Percentiles rank a stretch among this genome's conserved stretches.
Conservation (phyloP, 805 yeast species). For the Monosporozyma solicola region DNA sequence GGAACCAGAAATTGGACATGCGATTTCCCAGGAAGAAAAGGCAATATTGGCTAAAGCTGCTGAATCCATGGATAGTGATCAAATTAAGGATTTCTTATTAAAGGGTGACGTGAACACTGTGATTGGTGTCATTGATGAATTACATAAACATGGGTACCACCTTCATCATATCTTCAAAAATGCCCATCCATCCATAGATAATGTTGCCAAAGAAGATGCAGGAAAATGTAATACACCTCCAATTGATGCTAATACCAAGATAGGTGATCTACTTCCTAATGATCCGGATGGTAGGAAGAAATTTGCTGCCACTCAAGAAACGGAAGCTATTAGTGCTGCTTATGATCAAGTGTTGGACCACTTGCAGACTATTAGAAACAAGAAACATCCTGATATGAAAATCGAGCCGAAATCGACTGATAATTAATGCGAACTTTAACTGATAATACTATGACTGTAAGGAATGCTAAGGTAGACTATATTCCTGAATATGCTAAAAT, state of each 20-base stretch:
- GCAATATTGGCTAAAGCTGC: constrained; percentile 23
- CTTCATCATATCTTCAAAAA: constrained; percentile 28
- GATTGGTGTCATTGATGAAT: constrained; percentile 31
- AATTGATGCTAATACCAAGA: not conserved
- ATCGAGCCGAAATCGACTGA: not conserved
- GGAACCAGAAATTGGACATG: not conserved
- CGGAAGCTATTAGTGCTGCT: constrained; percentile 29
- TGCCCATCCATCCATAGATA: constrained; percentile 8
- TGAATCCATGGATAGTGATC: constrained; percentile 29
- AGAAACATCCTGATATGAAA: not conserved
- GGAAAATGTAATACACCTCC: constrained; percentile 4
- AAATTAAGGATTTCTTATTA: constrained; percentile 30
- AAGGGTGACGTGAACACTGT: constrained; percentile 35
- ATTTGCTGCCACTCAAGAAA: constrained; percentile 14
- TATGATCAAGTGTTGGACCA: constrained; percentile 36
- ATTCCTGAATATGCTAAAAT: not conserved
- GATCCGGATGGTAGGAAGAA: constrained; percentile 3
- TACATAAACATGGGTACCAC: constrained; percentile 35
- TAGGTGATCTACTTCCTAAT: constrained; percentile 1
- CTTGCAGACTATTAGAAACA: constrained; percentile 27
- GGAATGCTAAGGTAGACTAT: not conserved
- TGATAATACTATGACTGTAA: too few species aligned
- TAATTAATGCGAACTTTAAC: not conserved
- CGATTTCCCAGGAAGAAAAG: constrained; percentile 11
- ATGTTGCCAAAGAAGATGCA: constrained; percentile 7